Evolutionary conservation across 2,329 filamentous ascomycete species (phyloP).

Genomic region (Colletotrichum horii): DNA sequence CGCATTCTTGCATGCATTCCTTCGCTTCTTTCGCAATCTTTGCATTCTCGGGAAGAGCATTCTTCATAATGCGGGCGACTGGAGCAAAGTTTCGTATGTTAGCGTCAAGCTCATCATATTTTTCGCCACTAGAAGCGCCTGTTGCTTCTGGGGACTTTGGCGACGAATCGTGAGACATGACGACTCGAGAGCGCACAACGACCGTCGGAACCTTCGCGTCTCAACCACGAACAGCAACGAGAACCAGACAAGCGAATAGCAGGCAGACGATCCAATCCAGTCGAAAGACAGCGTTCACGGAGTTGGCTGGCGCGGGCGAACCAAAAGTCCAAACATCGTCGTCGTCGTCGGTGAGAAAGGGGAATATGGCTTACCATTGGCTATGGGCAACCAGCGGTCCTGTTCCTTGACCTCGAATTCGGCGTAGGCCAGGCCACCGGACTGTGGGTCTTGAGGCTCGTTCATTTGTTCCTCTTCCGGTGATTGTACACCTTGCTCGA

Average conservation of each 20-base stretch:
- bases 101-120: constrained; percentile 74
- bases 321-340: constrained; percentile 51
- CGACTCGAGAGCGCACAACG: constrained; percentile 25
- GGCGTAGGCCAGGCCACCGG: constrained; percentile 71
- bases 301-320: constrained; percentile 27
- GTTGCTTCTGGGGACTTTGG: constrained; percentile 55
- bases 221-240: constrained; percentile 6
- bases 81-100: constrained; percentile 91
- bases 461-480: constrained; percentile 96
- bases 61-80: constrained; percentile 99
- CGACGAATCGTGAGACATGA: constrained; percentile 66
- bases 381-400: constrained; percentile 99
- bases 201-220: not conserved
- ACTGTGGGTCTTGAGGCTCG: constrained; percentile 80
- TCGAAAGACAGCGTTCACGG: constrained; percentile 6
- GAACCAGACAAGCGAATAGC: not conserved
- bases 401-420: constrained; percentile 99
- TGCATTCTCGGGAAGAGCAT: constrained; percentile 94
- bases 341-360: constrained; percentile 16
- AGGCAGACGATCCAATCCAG: not conserved
- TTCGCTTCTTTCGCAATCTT: constrained; percentile 99
- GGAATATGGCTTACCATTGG: constrained; percentile 87
- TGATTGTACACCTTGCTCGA: constrained; percentile 92
- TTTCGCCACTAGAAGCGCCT: constrained; percentile 52
- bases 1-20: constrained; percentile 99